Base-by-base conservation (phyloP, 805 yeast species). In the Brettanomyces nanus region DNA sequence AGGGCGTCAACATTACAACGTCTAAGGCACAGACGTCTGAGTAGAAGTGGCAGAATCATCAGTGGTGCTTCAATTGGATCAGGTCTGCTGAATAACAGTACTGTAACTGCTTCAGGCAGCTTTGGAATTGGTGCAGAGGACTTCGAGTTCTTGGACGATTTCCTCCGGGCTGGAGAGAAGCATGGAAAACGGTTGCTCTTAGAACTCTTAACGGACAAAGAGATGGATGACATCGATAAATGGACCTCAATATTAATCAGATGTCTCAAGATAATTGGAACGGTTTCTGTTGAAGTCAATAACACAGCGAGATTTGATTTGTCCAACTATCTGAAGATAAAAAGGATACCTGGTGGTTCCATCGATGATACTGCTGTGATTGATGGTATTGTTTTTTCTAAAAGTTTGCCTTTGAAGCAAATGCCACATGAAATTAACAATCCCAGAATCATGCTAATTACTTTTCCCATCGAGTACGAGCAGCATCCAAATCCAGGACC, bases 401-500 rank as follows among this genome's bases (percentile, higher is more conserved):
- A 87, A 46, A 75, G 79, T 14, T 64, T 89, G 31, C 95, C 95
- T 3, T 66, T 84, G 28, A 85, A 80, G 51, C 56, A 72, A 1
- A 94, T 92, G 98, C 74, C 86, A 0, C 57, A 74, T 5, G 52
- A 56, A 19, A 66, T 94, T 6, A 50, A 54, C 0, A 68, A 73
- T 36, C 97, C 99, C 0, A 72, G 78, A 38, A 82, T 92, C 28
- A 76, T 90, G 41, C 65, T 94, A 14, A 69, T 92, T 5, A 80
- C 87, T 68, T 92, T 92, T 51, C 96, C 97, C 0, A 62, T 92
- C 19, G 97, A 89, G 52, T 92, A 86, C 47, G 85, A 81, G 38
- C 86, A 82, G 46, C 30, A 28, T 13, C 7, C 49, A 6, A 51
- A 50, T 23, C 46, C 48, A 21, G 43, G 33, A 27, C 46, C 40